Evolutionary conservation across 2,329 filamentous ascomycete genomes (phyloP).

Genomic region (Ophiostoma ulmi): DNA sequence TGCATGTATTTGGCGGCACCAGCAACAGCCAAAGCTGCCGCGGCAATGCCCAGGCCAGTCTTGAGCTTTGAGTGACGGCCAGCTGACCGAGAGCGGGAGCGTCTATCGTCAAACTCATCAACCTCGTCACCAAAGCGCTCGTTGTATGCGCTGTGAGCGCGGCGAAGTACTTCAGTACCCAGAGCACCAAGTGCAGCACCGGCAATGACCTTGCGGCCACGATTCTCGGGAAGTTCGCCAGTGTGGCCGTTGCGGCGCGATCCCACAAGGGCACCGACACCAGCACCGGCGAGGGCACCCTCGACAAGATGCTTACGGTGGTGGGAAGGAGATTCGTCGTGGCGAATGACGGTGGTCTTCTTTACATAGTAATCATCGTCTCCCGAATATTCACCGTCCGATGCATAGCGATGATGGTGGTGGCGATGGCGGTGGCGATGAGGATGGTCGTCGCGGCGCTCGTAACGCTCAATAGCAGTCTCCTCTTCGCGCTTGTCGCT

Average conservation of each 20-base stretch:
- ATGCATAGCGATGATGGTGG: conserved; percentile 23
- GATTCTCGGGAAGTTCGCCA: conserved; percentile 47
- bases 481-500: conserved; percentile 40
- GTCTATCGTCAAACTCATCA: conserved; percentile 30
- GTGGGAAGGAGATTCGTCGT: conserved; percentile 46
- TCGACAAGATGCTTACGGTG: conserved; percentile 58
- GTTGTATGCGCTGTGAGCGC: conserved; percentile 57
- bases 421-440: conserved; percentile 38
- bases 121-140: conserved; percentile 43
- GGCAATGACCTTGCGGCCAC: conserved; percentile 54
- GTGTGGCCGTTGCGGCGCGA: conserved; percentile 49
- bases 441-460: conserved; percentile 35
- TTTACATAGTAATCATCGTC: conserved; percentile 40
- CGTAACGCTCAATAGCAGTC: conserved; percentile 32
- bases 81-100: conserved; percentile 29
- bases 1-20: conserved; percentile 62
- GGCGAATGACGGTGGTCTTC: conserved; percentile 47
- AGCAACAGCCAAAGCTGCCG: conserved; percentile 58
- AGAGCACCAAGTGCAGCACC: conserved; percentile 59
- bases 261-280: conserved; percentile 54
- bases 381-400: conserved; percentile 38
- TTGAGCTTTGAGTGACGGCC: conserved; percentile 48
- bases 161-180: conserved; percentile 55
- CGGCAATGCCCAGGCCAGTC: conserved; percentile 58
- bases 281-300: conserved; percentile 60